Evolutionary conservation across 495 filamentous ascomycete species (phyloP), one percentile per base, ranked within the genome.

Genomic region (Oidiodendron maius): DNA sequence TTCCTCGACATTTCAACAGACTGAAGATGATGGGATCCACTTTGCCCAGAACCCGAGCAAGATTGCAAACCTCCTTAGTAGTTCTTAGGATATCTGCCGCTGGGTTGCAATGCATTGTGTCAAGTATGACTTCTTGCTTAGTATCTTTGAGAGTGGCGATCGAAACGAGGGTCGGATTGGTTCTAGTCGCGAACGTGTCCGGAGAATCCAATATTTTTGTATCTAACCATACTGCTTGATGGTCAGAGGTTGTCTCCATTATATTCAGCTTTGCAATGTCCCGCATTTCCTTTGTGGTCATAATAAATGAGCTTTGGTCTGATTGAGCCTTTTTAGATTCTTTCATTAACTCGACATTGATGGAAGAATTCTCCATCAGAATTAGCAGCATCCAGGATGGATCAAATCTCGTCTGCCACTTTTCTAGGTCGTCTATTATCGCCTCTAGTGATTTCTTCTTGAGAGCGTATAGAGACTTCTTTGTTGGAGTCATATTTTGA

Each of bases 1-100:
- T 53, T 10, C 76, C 75, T 34, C 61, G 57, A 51, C 76, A 78
- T 8, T 54, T 39, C 4, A 80, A 67, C 26, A 80, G 61, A 21
- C 74, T 70, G 40, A 77, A 78, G 3, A 59, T 56, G 3, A 56
- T 20, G 0, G 75, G 67, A 26, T 72, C 61, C 4, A 45, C 53
- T 4, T 61, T 37, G 10, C 55, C 43, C 1, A 79, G 65, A 22
- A 58, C 65, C 3, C 48, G 44, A 5, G 71, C 75, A 0, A 77
- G 55, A n/a, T 67, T 56, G 12, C 64, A 50, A 15, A 71, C 58
- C 40, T 78, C 66, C 37, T 15, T 40, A 16, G 11, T 53, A 38
- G 39, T 44, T 32, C 3, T 0, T 1, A 37, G 37, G 39, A 53
- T 35, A 36, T 63, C 40, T 18, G 52, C 52, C 1, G 20, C 17